Conservation (phyloP, 2,329 filamentous ascomycete species). For the Arthrinium phaeospermum region DNA sequence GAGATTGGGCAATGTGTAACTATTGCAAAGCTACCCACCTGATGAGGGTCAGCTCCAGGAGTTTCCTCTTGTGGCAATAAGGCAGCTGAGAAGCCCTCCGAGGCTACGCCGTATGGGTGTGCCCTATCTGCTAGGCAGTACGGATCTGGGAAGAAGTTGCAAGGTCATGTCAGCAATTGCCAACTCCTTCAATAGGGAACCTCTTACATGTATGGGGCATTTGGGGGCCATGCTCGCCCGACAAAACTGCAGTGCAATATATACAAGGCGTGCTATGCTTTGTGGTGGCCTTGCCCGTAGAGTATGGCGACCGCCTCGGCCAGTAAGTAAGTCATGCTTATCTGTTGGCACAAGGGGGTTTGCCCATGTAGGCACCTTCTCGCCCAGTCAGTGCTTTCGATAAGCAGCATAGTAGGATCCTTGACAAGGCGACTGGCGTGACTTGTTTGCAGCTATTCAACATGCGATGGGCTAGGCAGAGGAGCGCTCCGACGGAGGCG, state of each 20-base stretch:
- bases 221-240: conserved; percentile 7
- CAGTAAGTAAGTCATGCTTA: background rate
- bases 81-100: background rate
- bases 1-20: background rate
- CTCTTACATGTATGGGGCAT: background rate
- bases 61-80: background rate
- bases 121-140: conserved; percentile 11
- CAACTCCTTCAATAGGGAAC: background rate
- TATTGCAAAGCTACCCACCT: conserved; percentile 9
- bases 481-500: background rate
- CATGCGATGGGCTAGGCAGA: background rate
- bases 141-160: conserved; percentile 1
- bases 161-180: conserved; percentile 6
- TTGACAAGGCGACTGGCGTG: background rate
- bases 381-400: background rate
- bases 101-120: conserved; percentile 15
- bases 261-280: background rate
- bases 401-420: background rate
- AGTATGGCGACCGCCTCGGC: background rate
- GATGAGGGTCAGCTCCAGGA: background rate
- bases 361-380: background rate
- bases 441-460: background rate
- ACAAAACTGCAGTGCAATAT: background rate
- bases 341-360: background rate
- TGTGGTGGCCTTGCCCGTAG: background rate